Percentiles rank a stretch among this genome's conserved stretches.
Conservation (phyloP, 2,329 filamentous ascomycete species). For the Hirsutella minnesotensis region DNA sequence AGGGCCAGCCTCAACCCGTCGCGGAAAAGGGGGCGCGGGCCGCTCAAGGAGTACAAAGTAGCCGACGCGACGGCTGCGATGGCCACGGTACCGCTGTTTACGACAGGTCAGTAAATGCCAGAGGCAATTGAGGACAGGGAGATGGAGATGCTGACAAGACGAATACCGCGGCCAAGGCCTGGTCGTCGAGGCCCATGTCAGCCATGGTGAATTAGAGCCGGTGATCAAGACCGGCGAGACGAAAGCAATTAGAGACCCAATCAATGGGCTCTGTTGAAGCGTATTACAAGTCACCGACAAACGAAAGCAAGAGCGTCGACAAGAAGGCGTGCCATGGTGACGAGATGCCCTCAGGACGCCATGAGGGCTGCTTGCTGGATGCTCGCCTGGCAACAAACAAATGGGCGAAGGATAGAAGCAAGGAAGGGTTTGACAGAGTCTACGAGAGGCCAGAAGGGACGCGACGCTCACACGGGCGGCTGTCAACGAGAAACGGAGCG, state of each 20-base stretch:
- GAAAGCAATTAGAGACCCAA: slow-evolving; percentile 26
- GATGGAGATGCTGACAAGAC: slow-evolving; percentile 32
- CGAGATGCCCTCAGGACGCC: slow-evolving; percentile 1
- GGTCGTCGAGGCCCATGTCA: slow-evolving; percentile 24
- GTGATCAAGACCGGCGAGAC: slow-evolving; percentile 15
- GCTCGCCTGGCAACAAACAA: slow-evolving; percentile 1
- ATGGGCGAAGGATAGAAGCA: neutral
- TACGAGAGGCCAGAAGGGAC: neutral
- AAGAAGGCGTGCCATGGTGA: slow-evolving; percentile 5
- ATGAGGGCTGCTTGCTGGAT: neutral
- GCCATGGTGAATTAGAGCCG: slow-evolving; percentile 26
- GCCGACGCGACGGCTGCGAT: slow-evolving; percentile 36
- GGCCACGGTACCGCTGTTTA: slow-evolving; percentile 35
- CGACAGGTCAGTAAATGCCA: slow-evolving; percentile 14
- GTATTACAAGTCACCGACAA: slow-evolving; percentile 14
- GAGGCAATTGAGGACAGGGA: no score
- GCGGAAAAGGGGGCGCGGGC: slow-evolving; percentile 36
- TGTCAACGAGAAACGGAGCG: neutral
- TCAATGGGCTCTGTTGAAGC: slow-evolving; percentile 30
- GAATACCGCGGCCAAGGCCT: slow-evolving; percentile 42
- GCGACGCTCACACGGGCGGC: neutral
- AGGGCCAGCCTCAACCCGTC: slow-evolving; percentile 55
- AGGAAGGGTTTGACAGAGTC: neutral
- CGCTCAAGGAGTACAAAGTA: slow-evolving; percentile 33
- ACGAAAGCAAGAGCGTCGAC: slow-evolving; percentile 10